A percentile compares a stretch with the other conserved stretches of the same genome.
phyloP scores from a whole-genome alignment of 495 filamentous ascomycete genomes.

The Daldinia caldariorum region DNA sequence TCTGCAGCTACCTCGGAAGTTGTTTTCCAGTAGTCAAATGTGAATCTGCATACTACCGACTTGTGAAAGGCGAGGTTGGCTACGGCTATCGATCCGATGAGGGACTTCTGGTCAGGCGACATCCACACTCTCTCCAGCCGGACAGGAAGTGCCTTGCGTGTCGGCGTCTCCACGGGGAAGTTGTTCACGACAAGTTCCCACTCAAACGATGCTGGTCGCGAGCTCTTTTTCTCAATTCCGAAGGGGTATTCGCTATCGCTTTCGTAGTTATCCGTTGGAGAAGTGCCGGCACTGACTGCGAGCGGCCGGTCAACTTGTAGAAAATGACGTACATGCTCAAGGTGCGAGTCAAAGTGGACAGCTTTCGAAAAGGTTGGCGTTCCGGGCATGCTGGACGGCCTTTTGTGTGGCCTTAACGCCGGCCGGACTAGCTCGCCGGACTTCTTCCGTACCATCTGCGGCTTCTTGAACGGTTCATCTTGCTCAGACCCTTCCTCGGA shows the following conservation, averaged over 20 bases:
- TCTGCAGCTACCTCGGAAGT: constrained; percentile 93
- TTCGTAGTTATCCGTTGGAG: constrained; percentile 86
- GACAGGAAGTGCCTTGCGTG: constrained; percentile 71
- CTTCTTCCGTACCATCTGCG: constrained; percentile 95
- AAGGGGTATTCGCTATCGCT: constrained; percentile 90
- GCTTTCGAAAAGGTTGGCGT: constrained; percentile 94
- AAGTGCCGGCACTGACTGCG: constrained; percentile 94
- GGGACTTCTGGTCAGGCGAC: constrained; percentile 82
- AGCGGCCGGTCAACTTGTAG: constrained; percentile 90
- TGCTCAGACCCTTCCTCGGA: constrained; percentile 72
- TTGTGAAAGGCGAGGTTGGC: constrained; percentile 94
- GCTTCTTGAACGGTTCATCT: constrained; percentile 73
- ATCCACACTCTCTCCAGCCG: constrained; percentile 85
- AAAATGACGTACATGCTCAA: constrained; percentile 96
- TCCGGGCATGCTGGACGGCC: constrained; percentile 96
- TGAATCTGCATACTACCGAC: constrained; percentile 86
- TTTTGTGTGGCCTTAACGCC: constrained; percentile 80
- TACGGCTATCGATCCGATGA: constrained; percentile 84
- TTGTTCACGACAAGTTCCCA: constrained; percentile 89
- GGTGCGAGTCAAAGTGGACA: constrained; percentile 93
- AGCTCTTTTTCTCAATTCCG: constrained; percentile 55
- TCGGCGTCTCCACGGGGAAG: constrained; percentile 76
- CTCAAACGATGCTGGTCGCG: constrained; percentile 68
- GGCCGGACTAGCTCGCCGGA: constrained; percentile 96
- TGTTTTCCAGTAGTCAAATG: constrained; percentile 97